Conservation (phyloP, 495 filamentous ascomycete species). For the Aspergillus hancockii region DNA sequence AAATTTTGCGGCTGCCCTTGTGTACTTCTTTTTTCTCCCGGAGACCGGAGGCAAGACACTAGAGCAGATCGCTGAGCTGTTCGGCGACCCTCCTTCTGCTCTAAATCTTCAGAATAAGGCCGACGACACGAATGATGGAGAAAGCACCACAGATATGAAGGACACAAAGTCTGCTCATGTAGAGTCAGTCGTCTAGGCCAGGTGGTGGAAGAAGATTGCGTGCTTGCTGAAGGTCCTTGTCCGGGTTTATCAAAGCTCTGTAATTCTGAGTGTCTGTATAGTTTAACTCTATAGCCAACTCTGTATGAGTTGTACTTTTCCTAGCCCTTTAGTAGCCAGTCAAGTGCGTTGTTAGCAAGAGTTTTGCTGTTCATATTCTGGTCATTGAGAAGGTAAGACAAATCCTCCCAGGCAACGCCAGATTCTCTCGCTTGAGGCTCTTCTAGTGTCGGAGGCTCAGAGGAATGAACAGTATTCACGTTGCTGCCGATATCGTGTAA, state of each 20-base stretch:
- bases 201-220: no score
- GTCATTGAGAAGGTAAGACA: conserved; percentile 16
- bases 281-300: background rate
- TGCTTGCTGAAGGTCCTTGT: no score
- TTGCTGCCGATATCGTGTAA: background rate
- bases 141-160: background rate
- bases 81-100: conserved; percentile 31
- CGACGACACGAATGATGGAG: background rate
- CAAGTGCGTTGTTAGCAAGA: conserved; percentile 19
- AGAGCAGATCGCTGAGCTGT: conserved; percentile 51
- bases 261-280: no score
- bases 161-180: conserved; percentile 16
- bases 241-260: no score
- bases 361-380: conserved; percentile 17
- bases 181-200: conserved; percentile 3
- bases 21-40: conserved; percentile 48
- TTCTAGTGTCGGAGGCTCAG: background rate
- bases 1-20: conserved; percentile 31
- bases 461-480: background rate
- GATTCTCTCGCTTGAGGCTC: background rate
- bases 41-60: conserved; percentile 46
- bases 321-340: conserved; percentile 18
- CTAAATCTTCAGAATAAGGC: background rate
- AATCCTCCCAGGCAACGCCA: background rate
- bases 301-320: background rate